Percentiles rank a stretch among this genome's conserved stretches.
phyloP scores from a whole-genome alignment of 2,329 filamentous ascomycete species.

The Colletotrichum echinochloae region DNA sequence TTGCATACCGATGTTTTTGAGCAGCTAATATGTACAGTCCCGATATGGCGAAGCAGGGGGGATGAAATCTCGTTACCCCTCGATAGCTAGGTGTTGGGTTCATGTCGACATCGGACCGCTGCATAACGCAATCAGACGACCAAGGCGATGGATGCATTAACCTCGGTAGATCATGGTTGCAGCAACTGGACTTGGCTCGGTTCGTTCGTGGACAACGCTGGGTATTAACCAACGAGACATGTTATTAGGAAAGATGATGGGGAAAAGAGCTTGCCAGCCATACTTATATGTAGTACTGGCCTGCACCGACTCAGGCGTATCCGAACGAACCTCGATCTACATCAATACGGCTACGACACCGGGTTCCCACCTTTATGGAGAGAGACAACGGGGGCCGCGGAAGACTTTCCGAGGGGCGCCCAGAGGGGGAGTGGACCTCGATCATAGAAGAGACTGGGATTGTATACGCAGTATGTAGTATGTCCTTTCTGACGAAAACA shows the following conservation, averaged over 20 bases:
- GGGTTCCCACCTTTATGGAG: background rate
- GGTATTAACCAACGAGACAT: background rate
- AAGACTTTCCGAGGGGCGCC: too few species aligned
- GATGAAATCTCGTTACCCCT: constrained; percentile 5
- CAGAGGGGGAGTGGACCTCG: background rate
- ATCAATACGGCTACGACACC: background rate
- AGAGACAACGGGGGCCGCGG: background rate
- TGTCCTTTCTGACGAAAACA: too few species aligned
- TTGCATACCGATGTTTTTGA: background rate
- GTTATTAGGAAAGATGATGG: too few species aligned
- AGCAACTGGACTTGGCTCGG: background rate
- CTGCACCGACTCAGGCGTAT: background rate
- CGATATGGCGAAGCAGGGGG: too few species aligned
- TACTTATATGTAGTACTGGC: background rate
- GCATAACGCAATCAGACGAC: constrained; percentile 32
- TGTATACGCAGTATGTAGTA: too few species aligned
- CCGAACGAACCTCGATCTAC: background rate
- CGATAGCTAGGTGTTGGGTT: constrained; percentile 19
- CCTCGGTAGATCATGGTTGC: background rate
- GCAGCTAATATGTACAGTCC: too few species aligned
- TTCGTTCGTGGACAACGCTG: too few species aligned
- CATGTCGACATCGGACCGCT: constrained; percentile 33
- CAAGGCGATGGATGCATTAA: background rate
- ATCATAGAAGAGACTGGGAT: background rate
- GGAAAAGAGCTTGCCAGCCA: background rate